These are phyloP conservation scores for Cytospora leucostoma DNA, from an alignment of 2,329 filamentous ascomycete genomes.

Conservation along the genomic window DNA sequence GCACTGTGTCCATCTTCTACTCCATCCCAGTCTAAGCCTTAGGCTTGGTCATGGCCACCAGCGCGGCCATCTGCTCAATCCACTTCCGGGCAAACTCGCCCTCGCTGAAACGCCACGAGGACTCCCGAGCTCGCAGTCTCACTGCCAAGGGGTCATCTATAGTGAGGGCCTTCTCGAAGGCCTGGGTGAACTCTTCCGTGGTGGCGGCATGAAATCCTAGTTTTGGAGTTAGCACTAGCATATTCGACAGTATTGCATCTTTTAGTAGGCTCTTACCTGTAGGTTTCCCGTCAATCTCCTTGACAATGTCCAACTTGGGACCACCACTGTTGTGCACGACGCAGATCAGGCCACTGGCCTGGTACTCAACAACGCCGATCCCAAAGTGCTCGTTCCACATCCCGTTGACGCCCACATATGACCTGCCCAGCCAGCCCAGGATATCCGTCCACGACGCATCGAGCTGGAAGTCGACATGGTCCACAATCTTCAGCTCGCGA, in stretches of 20 bases:
- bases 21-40: neutral
- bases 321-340: conserved; percentile 94
- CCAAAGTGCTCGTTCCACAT: conserved; percentile 99
- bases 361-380: conserved; percentile 97
- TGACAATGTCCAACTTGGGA: conserved; percentile 90
- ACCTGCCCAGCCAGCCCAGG: conserved; percentile 72
- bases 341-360: conserved; percentile 88
- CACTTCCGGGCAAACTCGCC: conserved; percentile 80
- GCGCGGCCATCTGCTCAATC: conserved; percentile 70
- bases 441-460: conserved; percentile 90
- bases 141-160: conserved; percentile 74
- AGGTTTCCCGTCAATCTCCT: conserved; percentile 72
- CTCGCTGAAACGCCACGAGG: conserved; percentile 83
- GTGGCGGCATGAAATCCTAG: conserved; percentile 83
- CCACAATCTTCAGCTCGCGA: conserved; percentile 82
- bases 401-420: conserved; percentile 87
- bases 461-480: conserved; percentile 82
- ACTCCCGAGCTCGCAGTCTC: conserved; percentile 72
- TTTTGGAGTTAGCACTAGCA: conserved; percentile 29
- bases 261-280: conserved; percentile 60
- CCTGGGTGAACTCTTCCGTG: conserved; percentile 74
- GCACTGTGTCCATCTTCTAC: neutral
- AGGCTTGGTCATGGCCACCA: conserved; percentile 54
- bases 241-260: neutral
- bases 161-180: conserved; percentile 74